phyloP scores from a whole-genome alignment of 2,329 filamentous ascomycete species.

The Diplodia seriata region DNA sequence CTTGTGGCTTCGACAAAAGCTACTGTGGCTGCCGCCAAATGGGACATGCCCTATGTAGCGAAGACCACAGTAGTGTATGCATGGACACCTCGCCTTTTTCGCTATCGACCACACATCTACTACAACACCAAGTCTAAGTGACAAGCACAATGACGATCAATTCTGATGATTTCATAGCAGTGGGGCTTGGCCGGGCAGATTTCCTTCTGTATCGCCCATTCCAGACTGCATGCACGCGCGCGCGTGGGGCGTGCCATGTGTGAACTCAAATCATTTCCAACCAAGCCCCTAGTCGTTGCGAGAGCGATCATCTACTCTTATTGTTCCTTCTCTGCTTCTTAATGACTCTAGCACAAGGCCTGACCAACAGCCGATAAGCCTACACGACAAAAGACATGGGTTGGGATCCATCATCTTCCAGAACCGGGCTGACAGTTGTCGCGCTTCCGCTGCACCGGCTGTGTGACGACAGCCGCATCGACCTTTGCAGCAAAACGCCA shows the following conservation, averaged over 20 bases:
- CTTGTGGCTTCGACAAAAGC: neutral
- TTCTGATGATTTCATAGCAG: constrained; percentile 12
- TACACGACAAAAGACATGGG: neutral
- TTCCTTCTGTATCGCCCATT: neutral
- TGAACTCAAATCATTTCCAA: neutral
- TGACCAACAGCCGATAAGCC: neutral
- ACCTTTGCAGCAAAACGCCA: neutral
- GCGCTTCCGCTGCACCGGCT: neutral
- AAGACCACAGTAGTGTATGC: neutral
- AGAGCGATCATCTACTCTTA: neutral
- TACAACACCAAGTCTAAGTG: neutral
- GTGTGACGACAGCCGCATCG: neutral
- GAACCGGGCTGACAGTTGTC: neutral
- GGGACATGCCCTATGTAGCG: neutral
- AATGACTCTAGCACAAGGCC: neutral
- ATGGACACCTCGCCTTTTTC: neutral
- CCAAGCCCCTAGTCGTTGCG: neutral
- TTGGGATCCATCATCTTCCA: neutral
- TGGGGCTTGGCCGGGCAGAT: constrained; percentile 3
- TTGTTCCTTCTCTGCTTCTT: neutral
- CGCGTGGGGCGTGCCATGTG: neutral
- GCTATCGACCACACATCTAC: neutral
- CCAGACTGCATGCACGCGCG: neutral
- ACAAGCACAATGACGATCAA: neutral
- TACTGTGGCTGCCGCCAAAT: neutral